Conservation (phyloP, 139 green algal genomes). For the Zygnema cylindricum region DNA sequence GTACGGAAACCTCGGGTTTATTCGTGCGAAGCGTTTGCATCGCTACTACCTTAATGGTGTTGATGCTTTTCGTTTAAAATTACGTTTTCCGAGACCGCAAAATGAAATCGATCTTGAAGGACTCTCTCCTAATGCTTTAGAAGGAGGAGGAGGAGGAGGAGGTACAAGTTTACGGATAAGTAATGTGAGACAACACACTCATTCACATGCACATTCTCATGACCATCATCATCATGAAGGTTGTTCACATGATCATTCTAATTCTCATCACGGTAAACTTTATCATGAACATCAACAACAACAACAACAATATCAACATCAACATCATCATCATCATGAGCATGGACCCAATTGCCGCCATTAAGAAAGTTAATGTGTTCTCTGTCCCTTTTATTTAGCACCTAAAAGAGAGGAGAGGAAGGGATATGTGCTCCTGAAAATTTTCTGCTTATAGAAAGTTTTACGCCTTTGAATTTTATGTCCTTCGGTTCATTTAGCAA, state of each 20-base stretch:
- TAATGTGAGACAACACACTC: neutral
- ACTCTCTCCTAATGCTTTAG: neutral
- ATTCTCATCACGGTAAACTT: neutral
- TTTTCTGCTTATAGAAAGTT: too few relatives aligned
- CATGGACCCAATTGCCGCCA: conserved; percentile 20
- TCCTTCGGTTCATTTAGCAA: too few relatives aligned
- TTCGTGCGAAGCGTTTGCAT: conserved; percentile 93
- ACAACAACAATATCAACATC: conserved; percentile 8
- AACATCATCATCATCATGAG: conserved; percentile 25
- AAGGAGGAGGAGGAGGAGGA: conserved; percentile 9
- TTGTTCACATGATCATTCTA: neutral
- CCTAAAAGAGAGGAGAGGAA: too few relatives aligned
- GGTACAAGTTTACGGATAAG: neutral
- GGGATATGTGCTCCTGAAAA: too few relatives aligned
- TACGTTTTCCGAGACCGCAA: conserved; percentile 77
- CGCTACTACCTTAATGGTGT: conserved; percentile 96
- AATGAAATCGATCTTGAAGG: neutral
- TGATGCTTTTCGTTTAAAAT: conserved; percentile 95
- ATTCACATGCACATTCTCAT: conserved; percentile 10
- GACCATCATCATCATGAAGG: conserved; percentile 7
- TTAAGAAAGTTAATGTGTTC: neutral
- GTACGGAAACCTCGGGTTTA: conserved; percentile 95
- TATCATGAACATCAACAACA: conserved; percentile 6
- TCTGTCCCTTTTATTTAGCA: conserved; percentile 4
- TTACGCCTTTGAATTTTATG: too few relatives aligned